Conservation (phyloP, 495 filamentous ascomycete genomes). For the Rostrohypoxylon terebratum region DNA sequence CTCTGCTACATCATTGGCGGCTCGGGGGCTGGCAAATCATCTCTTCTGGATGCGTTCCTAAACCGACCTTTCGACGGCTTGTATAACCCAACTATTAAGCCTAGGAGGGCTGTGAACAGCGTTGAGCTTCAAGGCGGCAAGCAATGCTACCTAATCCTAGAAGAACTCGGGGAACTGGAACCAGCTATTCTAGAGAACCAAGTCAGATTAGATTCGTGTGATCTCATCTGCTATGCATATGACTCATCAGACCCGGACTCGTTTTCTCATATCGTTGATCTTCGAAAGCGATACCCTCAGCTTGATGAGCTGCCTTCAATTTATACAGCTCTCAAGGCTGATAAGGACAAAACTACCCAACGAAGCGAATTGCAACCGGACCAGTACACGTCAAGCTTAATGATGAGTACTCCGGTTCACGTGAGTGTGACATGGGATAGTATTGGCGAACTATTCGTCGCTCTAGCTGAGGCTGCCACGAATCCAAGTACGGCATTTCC, state of each 20-base stretch:
- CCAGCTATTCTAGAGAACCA: slow-evolving; percentile 93
- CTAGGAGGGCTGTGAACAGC: slow-evolving; percentile 91
- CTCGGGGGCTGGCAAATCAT: slow-evolving; percentile 84
- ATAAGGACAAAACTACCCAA: slow-evolving; percentile 93
- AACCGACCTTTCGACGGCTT: slow-evolving; percentile 84
- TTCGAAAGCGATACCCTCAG: slow-evolving; percentile 80
- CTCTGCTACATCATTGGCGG: slow-evolving; percentile 93
- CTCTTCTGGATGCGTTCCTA: slow-evolving; percentile 89
- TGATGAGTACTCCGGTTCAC: slow-evolving; percentile 89
- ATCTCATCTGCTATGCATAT: slow-evolving; percentile 94
- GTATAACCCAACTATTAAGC: slow-evolving; percentile 96
- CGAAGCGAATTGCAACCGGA: slow-evolving; percentile 91
- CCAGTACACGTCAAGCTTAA: slow-evolving; percentile 82
- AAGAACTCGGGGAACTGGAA: slow-evolving; percentile 95
- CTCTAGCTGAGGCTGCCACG: slow-evolving; percentile 86
- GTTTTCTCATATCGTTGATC: slow-evolving; percentile 87
- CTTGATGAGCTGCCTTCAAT: slow-evolving; percentile 88
- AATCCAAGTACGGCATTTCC: slow-evolving; percentile 89
- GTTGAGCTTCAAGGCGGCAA: slow-evolving; percentile 96
- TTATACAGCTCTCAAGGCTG: slow-evolving; percentile 93
- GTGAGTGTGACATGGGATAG: slow-evolving; percentile 93
- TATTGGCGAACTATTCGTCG: slow-evolving; percentile 91
- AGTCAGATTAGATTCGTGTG: slow-evolving; percentile 89
- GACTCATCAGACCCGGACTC: slow-evolving; percentile 96
- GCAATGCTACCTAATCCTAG: slow-evolving; percentile 95